A percentile compares a stretch with the other conserved stretches of the same genome.
Conservation (phyloP, 805 yeast species). For the Sugiyamaella chiloensis region DNA sequence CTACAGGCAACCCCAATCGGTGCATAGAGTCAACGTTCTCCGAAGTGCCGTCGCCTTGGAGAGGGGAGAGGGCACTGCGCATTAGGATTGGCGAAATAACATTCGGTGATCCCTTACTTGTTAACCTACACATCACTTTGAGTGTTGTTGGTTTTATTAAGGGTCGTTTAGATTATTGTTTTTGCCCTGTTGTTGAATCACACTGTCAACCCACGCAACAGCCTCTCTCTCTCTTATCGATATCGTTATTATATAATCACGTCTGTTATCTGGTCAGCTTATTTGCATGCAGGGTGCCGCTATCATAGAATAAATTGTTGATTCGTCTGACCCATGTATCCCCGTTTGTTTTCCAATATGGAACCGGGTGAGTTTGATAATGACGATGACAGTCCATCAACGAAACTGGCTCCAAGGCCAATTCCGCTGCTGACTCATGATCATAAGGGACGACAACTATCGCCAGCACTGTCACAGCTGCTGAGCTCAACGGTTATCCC, state of each 20-base stretch:
- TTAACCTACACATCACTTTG: no score
- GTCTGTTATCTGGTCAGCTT: no score
- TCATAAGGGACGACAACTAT: constrained; percentile 21
- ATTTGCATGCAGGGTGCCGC: constrained; percentile 4
- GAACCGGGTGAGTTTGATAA: neutral
- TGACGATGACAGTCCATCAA: neutral
- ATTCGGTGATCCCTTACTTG: no score
- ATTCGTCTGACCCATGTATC: constrained; percentile 2
- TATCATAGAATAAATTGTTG: neutral
- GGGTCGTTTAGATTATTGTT: no score
- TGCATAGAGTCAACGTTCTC: neutral
- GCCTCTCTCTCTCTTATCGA: no score
- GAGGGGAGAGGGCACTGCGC: no score
- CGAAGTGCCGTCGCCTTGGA: no score
- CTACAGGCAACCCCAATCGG: neutral
- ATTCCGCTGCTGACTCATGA: constrained; percentile 17
- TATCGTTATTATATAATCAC: no score
- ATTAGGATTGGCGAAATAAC: no score
- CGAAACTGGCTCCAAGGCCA: neutral
- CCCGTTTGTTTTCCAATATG: neutral
- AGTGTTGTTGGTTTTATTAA: no score
- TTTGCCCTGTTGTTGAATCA: no score
- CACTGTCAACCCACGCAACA: no score
- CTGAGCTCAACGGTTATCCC: constrained; percentile 23
- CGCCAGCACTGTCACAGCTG: constrained; percentile 22